Base-by-base conservation (phyloP, 306 rosid genomes). In the Dryas alaskensis region DNA sequence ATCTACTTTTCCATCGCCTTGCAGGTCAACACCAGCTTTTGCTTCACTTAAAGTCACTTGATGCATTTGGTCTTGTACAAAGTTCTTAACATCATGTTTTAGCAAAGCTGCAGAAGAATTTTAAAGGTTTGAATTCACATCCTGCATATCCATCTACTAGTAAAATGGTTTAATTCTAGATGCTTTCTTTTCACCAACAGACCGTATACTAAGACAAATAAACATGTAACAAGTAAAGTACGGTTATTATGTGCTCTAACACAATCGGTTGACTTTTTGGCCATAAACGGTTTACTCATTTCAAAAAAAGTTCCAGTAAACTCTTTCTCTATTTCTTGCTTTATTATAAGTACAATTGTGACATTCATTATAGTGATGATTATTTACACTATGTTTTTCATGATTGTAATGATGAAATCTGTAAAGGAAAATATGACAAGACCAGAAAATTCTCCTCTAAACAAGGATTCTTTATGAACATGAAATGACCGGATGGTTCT, bases 81-180 rank as follows among this genome's bases (percentile, higher is more conserved):
- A 60, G 78, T 73, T 90, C 65, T 70, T 80, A 48, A 50, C 84
- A 73, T 79, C 84, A 65, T 72, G 81, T 52, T 65, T 73, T 10
- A 69, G 72, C 64, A 84, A 76, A 86, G 72, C 81, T 43, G 82
- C 68, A 54, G 81, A 73, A 37, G 78, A 66, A 70, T 78, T 78
- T 82, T 66, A 27, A 25, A 74, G 50, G 51, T 50, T 77, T 76
- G 80, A 78, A 80, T 73, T 74, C 48, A 78, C 70, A 70, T 82
- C 88, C 89, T 85, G 77, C 79, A 80, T 64, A 67, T 76, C 60
- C 78, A 70, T 67, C 78, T 80, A 80, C 75, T 65, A 42, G 62
- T 43, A 63, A 66, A 81, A 81, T 17, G 4, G 69, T n/a, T 43
- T 12, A 19, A 65, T 48, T 68, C 73, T 43, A 52, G 22, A 65